phyloP scores from a whole-genome alignment of 176 grass and related monocot species.

The Eleusine indica region DNA sequence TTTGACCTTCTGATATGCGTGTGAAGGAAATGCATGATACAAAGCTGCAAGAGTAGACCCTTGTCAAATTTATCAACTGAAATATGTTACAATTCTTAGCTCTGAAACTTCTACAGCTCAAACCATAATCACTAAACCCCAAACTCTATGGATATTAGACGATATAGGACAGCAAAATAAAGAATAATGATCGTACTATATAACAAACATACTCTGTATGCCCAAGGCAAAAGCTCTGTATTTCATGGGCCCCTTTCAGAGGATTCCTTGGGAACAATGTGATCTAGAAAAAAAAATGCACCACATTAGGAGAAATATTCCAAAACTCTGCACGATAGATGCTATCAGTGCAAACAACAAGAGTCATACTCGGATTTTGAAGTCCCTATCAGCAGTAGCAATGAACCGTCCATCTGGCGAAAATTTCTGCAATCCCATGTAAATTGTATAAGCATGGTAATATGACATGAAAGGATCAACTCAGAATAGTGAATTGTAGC shows the following conservation, averaged over 20 bases:
- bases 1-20: conserved; percentile 36
- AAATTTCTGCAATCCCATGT: conserved; percentile 65
- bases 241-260: conserved; percentile 71
- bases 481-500: neutral
- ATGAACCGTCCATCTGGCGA: conserved; percentile 91
- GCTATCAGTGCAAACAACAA: conserved; percentile 21
- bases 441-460: conserved; percentile 7
- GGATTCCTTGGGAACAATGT: conserved; percentile 73
- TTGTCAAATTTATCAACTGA: conserved; percentile 18
- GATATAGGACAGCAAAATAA: conserved; percentile 30
- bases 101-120: neutral
- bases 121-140: neutral
- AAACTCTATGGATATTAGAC: conserved; percentile 14
- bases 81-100: conserved; percentile 10
- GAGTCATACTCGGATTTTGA: conserved; percentile 87
- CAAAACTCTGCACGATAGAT: conserved; percentile 19
- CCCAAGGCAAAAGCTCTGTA: conserved; percentile 98
- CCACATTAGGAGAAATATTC: neutral
- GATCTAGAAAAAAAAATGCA: conserved; percentile 58
- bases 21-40: conserved; percentile 87
- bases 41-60: conserved; percentile 55
- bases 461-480: conserved; percentile 13
- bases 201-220: conserved; percentile 79
- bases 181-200: conserved; percentile 15
- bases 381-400: conserved; percentile 87